A percentile compares a stretch with the other conserved stretches of the same genome.
Evolutionary conservation across 345 rosid genomes (phyloP).

Genomic region (Eucalyptus decipiens): DNA sequence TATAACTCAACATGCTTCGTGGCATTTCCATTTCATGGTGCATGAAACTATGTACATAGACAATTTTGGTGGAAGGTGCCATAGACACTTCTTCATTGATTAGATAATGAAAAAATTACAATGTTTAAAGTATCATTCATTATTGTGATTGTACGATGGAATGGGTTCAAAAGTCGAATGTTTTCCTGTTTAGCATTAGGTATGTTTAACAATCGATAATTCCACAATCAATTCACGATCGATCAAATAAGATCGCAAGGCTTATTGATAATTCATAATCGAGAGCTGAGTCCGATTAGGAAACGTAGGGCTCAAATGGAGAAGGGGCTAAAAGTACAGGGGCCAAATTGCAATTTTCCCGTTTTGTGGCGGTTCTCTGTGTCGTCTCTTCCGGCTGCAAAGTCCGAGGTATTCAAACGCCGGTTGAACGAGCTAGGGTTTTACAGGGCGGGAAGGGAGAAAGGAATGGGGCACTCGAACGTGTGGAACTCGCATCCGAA

Average conservation of each 20-base stretch:
- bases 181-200: too few relatives aligned
- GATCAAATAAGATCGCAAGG: not conserved
- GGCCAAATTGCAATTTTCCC: not conserved
- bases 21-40: not conserved
- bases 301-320: not conserved
- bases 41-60: not conserved
- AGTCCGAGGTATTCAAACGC: not conserved
- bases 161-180: not conserved
- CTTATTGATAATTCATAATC: not conserved
- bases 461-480: slow-evolving; percentile 37
- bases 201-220: too few relatives aligned
- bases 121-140: not conserved
- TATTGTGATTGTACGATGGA: rapidly evolving
- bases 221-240: not conserved
- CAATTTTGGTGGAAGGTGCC: not conserved
- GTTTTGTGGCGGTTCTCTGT: not conserved
- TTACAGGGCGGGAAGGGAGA: not conserved
- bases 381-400: not conserved
- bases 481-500: slow-evolving; percentile 46
- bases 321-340: not conserved
- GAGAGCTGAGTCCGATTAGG: not conserved
- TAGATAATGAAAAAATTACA: not conserved
- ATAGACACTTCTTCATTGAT: not conserved
- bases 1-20: not conserved
- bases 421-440: not conserved